Evolutionary conservation across 1,284 basidiomycete species (phyloP).

Genomic region (Cutaneotrichosporon dermatis): DNA sequence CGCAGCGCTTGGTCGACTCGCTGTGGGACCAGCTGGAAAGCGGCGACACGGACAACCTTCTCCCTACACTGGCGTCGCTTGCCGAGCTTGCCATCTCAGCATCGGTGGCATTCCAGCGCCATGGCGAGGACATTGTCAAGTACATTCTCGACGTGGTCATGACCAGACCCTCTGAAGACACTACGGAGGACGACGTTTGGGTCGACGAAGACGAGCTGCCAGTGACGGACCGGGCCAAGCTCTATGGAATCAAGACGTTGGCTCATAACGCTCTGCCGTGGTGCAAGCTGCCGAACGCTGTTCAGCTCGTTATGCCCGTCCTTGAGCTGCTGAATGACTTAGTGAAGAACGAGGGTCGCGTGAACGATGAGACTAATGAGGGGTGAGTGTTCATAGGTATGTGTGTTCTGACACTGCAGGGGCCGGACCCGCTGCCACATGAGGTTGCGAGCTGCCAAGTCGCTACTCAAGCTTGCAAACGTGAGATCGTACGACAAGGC

Average conservation of each 20-base stretch:
- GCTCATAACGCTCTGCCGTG: conserved; percentile 71
- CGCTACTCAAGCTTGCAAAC: conserved; percentile 73
- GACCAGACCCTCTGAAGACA: conserved; percentile 51
- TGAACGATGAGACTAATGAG: conserved; percentile 59
- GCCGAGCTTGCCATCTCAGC: conserved; percentile 68
- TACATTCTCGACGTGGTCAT: conserved; percentile 72
- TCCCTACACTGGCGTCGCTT: conserved; percentile 66
- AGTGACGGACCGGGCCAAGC: conserved; percentile 56
- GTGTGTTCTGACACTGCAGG: conserved; percentile 17
- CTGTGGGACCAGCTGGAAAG: conserved; percentile 57
- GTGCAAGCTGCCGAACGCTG: conserved; percentile 57
- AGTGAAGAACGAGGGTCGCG: conserved; percentile 62
- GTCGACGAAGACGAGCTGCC: conserved; percentile 60
- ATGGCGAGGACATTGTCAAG: conserved; percentile 65
- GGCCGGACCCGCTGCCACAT: conserved; percentile 50
- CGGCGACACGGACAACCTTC: conserved; percentile 56
- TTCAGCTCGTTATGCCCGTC: conserved; percentile 66
- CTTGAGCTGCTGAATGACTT: conserved; percentile 68
- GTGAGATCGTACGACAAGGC: conserved; percentile 60
- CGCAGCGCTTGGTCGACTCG: conserved; percentile 54
- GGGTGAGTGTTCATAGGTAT: conserved; percentile 52
- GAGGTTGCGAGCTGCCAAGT: conserved; percentile 74
- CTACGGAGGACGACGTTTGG: conserved; percentile 58
- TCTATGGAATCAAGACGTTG: conserved; percentile 71
- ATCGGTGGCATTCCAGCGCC: conserved; percentile 69